Conservation (phyloP, 2,329 filamentous ascomycete genomes). For the Dryadomyces quercivorus region DNA sequence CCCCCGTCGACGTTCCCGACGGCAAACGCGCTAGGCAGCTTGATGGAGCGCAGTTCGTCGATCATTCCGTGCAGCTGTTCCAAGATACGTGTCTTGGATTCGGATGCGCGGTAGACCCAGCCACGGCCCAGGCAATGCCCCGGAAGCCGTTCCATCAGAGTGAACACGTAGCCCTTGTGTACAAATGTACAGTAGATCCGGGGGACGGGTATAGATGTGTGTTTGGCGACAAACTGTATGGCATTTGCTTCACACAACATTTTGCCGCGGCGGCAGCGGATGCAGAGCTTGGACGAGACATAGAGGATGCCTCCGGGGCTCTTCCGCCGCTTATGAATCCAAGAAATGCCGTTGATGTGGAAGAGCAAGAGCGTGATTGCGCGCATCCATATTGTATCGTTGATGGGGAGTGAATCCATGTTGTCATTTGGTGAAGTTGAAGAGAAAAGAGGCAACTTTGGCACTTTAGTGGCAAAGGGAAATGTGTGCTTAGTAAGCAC, state of each 20-base stretch:
- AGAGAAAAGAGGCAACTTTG: no score
- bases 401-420: neutral
- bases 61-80: neutral
- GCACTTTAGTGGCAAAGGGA: no score
- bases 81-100: neutral
- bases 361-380: neutral
- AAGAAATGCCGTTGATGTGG: neutral
- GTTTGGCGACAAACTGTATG: slow-evolving; percentile 1
- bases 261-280: neutral
- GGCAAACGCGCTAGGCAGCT: neutral
- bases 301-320: neutral
- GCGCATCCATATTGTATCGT: neutral
- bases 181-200: slow-evolving; percentile 3
- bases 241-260: slow-evolving; percentile 1
- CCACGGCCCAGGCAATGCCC: neutral
- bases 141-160: slow-evolving; percentile 4
- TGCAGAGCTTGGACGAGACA: neutral
- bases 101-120: neutral
- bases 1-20: neutral
- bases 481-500: no score
- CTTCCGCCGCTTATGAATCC: neutral
- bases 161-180: neutral
- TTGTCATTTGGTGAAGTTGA: neutral
- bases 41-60: neutral
- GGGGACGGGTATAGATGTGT: slow-evolving; percentile 6